Base-by-base conservation (phyloP, 2,329 filamentous ascomycete genomes). In the Cephalotrichum gorgonifer region DNA sequence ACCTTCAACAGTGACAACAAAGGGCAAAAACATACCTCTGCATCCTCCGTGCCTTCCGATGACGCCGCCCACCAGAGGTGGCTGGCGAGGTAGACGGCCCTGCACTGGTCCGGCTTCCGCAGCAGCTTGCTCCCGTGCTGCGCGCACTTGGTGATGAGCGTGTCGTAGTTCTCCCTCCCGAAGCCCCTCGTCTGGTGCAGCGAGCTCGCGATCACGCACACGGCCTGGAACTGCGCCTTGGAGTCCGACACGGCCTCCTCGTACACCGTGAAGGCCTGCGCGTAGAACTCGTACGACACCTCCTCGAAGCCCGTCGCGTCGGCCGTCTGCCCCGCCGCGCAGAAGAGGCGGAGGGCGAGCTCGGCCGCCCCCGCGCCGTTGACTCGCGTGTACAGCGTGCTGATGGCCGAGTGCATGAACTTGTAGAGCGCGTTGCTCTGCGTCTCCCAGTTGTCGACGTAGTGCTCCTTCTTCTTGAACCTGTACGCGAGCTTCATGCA, bases 51-150 rank as follows among this genome's bases (percentile, higher is more conserved):
- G 31, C 87, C 77, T 53, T 96, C 89, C 43, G 88, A 83, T 43
- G 95, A 90, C 12, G 88, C 90, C 1, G 89, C 88, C 93, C 93
- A 98, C 93, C 93, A 98, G 47, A 98, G 69, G 66, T 98, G 93
- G 64, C 90, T 96, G 3, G 93, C 93, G 56, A 98, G 72, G 61
- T 97, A 98, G 11, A 98, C 93, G 0, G 93, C 93, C 23, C 93
- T 83, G 64, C 93, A 98, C 68, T 98, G 93, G 64, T 98, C 93
- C 1, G 93, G 94, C 70, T 98, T 98, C 68, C 95, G 91, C 57
- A 98, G 76, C 55, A 98, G 73, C 65, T 97, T 98, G 70, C 90
- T 96, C 17, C 93, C 91, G 62, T 98, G 94, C 56, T 97, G 77
- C 3, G 94, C 91, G 56, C 89, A 94, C 68, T 98, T 98, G 9